These are phyloP conservation scores for Trichosphaerium sp. DNA, from an alignment of 78 protist species.

Conservation along the genomic window DNA sequence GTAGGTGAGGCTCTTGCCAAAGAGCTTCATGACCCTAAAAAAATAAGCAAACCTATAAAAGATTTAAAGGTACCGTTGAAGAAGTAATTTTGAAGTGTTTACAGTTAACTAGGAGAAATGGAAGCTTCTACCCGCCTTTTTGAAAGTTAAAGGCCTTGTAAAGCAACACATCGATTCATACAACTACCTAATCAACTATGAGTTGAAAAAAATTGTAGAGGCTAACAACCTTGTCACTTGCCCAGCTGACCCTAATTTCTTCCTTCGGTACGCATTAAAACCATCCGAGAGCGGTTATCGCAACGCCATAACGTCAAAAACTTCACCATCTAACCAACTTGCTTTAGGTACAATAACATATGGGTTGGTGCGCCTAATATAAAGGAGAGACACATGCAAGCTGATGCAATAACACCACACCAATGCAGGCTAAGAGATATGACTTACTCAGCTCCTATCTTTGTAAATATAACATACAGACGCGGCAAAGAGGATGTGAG, in stretches of 20 bases:
- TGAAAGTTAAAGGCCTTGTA: conserved; percentile 82
- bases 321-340: not conserved
- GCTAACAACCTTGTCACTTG: conserved; percentile 67
- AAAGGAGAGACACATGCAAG: conserved; percentile 36
- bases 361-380: conserved; percentile 61
- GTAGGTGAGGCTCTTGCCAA: too few species aligned
- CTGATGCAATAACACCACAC: conserved; percentile 61
- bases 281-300: not conserved
- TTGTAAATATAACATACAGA: conserved; percentile 83
- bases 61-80: too few species aligned
- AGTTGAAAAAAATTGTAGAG: conserved; percentile 55
- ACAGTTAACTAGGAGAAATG: conserved; percentile 95
- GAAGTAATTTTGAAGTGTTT: too few species aligned
- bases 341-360: conserved; percentile 41
- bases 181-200: conserved; percentile 80
- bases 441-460: conserved; percentile 94
- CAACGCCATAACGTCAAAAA: not conserved
- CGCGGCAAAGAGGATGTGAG: too few species aligned
- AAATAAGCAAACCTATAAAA: too few species aligned
- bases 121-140: conserved; percentile 91
- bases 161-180: conserved; percentile 94
- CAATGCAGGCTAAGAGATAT: conserved; percentile 95
- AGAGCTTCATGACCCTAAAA: too few species aligned
- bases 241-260: conserved; percentile 72
- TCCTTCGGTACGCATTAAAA: conserved; percentile 32